Percentiles rank a stretch among this genome's conserved stretches.
These are phyloP conservation scores for Fusarium humuli DNA, from an alignment of 2,329 filamentous ascomycete species.

Conservation along the genomic window DNA sequence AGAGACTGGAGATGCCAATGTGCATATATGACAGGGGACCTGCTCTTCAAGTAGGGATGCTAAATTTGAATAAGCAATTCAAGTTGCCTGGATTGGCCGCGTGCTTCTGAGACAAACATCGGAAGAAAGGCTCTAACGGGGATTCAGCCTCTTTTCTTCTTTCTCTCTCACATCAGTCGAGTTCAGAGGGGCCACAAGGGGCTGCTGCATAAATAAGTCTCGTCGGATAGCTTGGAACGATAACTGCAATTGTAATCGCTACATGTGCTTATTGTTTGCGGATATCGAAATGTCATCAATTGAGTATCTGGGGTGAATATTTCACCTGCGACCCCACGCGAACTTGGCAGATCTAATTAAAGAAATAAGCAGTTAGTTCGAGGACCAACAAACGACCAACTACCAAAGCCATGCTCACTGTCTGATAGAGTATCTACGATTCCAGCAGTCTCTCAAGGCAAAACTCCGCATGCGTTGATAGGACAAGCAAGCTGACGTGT, in stretches of 20 bases:
- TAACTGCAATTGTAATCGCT: constrained; percentile 4
- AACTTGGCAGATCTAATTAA: constrained; percentile 13
- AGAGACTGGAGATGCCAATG: constrained; percentile 20
- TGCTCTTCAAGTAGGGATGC: constrained; percentile 29
- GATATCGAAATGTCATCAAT: neutral
- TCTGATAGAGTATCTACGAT: constrained; percentile 5
- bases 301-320: constrained; percentile 3
- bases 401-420: neutral
- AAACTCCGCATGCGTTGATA: constrained; percentile 9
- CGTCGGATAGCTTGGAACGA: neutral
- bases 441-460: neutral
- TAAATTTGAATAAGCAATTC: constrained; percentile 34
- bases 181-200: neutral
- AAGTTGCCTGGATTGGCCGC: constrained; percentile 25
- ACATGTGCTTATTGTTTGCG: neutral
- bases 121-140: constrained; percentile 18
- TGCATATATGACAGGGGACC: constrained; percentile 28
- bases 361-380: constrained; percentile 18
- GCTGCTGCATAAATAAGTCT: neutral
- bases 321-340: neutral
- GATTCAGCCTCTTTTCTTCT: constrained; percentile 1
- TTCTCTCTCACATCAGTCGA: constrained; percentile 3
- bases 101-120: constrained; percentile 41
- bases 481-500: constrained; percentile 33
- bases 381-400: neutral